Conservation (phyloP, 164 flowering plant species). For the Santalum album region DNA sequence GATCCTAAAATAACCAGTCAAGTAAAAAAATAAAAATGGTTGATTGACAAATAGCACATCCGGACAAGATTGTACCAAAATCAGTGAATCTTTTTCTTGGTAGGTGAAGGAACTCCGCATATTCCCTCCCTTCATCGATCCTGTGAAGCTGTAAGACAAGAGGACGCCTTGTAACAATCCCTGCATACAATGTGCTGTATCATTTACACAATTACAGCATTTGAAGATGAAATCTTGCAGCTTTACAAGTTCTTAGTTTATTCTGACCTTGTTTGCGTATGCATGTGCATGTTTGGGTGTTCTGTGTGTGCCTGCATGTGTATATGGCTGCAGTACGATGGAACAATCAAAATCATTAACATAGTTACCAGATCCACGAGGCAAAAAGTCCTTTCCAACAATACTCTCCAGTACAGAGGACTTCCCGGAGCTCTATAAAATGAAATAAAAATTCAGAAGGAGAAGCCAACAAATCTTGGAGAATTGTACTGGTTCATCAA, state of each 20-base stretch:
- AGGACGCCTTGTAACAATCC: conserved; percentile 88
- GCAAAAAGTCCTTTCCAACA: conserved; percentile 70
- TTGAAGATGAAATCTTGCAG: background rate
- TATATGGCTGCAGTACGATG: background rate
- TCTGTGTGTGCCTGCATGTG: background rate
- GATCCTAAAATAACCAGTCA: background rate
- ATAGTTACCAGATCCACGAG: conserved; percentile 61
- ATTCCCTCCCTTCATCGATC: conserved; percentile 76
- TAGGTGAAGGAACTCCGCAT: conserved; percentile 85
- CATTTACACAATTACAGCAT: background rate
- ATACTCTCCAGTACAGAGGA: conserved; percentile 82
- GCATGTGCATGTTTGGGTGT: too few relatives aligned
- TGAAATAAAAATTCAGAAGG: conserved; percentile 1
- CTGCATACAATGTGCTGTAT: conserved; percentile 26
- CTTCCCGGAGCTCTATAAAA: conserved; percentile 74
- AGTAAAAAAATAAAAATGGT: background rate
- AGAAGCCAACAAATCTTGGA: background rate
- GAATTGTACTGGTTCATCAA: too few relatives aligned
- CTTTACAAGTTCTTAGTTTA: background rate
- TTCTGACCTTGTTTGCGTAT: too few relatives aligned
- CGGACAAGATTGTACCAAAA: conserved; percentile 38
- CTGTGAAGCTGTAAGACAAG: conserved; percentile 89
- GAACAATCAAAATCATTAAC: background rate
- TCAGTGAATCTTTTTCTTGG: conserved; percentile 76
- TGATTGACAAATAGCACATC: background rate